These are phyloP conservation scores for Isatis lusitanica DNA, from an alignment of 441 rosid genomes.

Conservation along the genomic window DNA sequence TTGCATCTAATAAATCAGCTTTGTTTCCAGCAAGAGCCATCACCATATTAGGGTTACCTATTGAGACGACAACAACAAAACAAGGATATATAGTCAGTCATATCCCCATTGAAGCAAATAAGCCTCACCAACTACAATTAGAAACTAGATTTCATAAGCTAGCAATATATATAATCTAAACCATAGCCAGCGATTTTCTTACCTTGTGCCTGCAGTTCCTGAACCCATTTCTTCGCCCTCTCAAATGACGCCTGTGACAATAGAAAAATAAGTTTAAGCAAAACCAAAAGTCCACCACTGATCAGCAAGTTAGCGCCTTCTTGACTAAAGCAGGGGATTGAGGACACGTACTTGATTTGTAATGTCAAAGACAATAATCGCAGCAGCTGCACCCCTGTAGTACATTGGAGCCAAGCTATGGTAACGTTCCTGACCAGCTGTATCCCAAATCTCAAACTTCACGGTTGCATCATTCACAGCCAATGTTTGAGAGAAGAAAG, in stretches of 20 bases:
- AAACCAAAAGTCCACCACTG: neutral
- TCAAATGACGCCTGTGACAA: constrained; percentile 45
- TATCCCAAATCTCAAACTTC: constrained; percentile 61
- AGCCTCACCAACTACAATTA: neutral
- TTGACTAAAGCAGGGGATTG: neutral
- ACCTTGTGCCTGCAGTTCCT: constrained; percentile 60
- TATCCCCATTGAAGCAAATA: neutral
- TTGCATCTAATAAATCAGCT: constrained; percentile 47
- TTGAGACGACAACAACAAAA: neutral
- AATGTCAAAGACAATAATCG: constrained; percentile 50
- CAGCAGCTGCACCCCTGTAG: constrained; percentile 60
- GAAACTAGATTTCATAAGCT: neutral
- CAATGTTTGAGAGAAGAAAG: constrained; percentile 52
- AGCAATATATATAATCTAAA: neutral
- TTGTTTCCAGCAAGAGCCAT: constrained; percentile 58
- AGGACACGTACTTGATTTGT: constrained; percentile 33
- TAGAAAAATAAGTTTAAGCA: neutral
- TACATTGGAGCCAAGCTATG: constrained; percentile 64
- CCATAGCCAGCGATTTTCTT: neutral
- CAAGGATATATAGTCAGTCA: neutral
- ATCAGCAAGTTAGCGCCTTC: neutral
- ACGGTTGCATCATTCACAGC: constrained; percentile 49
- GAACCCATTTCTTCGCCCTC: constrained; percentile 60
- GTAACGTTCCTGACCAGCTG: constrained; percentile 57
- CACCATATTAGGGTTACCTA: constrained; percentile 53